These are phyloP conservation scores for Gryganskiella cystojenkinii DNA, from an alignment of 192 early-diverging fungal species.

Conservation along the genomic window DNA sequence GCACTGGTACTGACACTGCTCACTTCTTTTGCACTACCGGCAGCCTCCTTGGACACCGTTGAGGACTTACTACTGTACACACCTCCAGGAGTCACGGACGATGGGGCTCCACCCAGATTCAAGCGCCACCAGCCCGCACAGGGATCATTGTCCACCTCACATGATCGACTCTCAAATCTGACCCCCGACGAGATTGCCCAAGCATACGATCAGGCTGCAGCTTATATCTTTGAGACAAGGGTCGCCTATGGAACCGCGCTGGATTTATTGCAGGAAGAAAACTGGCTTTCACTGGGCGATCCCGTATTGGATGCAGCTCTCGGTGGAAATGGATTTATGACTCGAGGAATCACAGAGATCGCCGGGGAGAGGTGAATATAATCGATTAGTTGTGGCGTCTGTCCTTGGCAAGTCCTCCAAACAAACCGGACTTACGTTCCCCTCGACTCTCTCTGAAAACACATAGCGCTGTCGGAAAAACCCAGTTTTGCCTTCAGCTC, in stretches of 20 bases:
- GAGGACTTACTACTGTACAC: conserved; percentile 43
- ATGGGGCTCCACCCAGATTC: conserved; percentile 5
- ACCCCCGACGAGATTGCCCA: conserved; percentile 22
- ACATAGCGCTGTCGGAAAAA: conserved; percentile 82
- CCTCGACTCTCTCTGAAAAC: not conserved
- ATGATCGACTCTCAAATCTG: conserved; percentile 37
- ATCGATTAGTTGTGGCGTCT: no score
- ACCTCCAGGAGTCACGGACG: conserved; percentile 17
- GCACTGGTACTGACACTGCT: no score
- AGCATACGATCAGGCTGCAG: conserved; percentile 32
- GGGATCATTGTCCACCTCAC: conserved; percentile 10
- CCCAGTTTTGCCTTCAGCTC: conserved; percentile 87
- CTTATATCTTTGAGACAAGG: conserved; percentile 23
- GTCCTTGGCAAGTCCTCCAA: no score
- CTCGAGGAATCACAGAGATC: conserved; percentile 73
- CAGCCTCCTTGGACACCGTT: conserved; percentile 45
- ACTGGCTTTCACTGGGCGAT: conserved; percentile 64
- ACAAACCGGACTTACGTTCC: no score
- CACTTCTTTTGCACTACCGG: not conserved
- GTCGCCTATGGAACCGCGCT: conserved; percentile 50
- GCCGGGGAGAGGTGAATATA: conserved; percentile 71
- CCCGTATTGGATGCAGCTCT: conserved; percentile 62
- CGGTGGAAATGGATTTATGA: conserved; percentile 65
- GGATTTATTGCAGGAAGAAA: conserved; percentile 44
- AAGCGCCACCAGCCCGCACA: conserved; percentile 45